Conservation (phyloP, 176 grass and related monocot genomes). For the Zoysia japonica region DNA sequence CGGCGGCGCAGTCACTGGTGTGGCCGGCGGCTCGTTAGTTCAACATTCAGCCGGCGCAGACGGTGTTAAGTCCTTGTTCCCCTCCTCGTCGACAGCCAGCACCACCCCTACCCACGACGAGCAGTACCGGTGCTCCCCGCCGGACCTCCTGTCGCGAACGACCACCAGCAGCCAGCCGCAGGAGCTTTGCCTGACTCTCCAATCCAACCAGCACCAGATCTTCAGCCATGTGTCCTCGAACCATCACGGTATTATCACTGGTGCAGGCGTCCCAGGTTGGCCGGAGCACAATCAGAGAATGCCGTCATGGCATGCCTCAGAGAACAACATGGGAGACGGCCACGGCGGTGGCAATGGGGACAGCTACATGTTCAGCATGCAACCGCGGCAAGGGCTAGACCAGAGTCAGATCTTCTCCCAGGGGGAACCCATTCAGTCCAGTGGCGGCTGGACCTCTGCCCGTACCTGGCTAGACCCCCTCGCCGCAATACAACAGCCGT, state of each 20-base stretch:
- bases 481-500: slow-evolving; percentile 54
- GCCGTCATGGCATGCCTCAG: slow-evolving; percentile 59
- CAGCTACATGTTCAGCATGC: slow-evolving; percentile 52
- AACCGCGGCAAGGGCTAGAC: background rate
- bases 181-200: slow-evolving; percentile 92
- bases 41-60: slow-evolving; percentile 62
- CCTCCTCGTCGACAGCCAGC: slow-evolving; percentile 58
- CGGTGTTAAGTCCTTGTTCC: slow-evolving; percentile 86
- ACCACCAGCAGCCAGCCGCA: slow-evolving; percentile 56
- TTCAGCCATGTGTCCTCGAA: slow-evolving; percentile 50
- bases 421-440: slow-evolving; percentile 99
- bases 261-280: slow-evolving; percentile 55
- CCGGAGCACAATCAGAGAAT: slow-evolving; percentile 56
- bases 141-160: slow-evolving; percentile 59
- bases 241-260: slow-evolving; percentile 57
- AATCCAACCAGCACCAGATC: slow-evolving; percentile 80
- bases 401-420: slow-evolving; percentile 78
- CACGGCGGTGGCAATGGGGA: slow-evolving; percentile 41
- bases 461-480: slow-evolving; percentile 77
- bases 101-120: slow-evolving; percentile 47
- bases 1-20: slow-evolving; percentile 17
- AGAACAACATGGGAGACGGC: slow-evolving; percentile 40
- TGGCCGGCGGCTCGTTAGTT: slow-evolving; percentile 55
- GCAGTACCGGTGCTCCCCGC: slow-evolving; percentile 61
- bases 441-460: slow-evolving; percentile 56